phyloP scores from a whole-genome alignment of 129 eudicot genomes.

The Helianthus tuberosus region DNA sequence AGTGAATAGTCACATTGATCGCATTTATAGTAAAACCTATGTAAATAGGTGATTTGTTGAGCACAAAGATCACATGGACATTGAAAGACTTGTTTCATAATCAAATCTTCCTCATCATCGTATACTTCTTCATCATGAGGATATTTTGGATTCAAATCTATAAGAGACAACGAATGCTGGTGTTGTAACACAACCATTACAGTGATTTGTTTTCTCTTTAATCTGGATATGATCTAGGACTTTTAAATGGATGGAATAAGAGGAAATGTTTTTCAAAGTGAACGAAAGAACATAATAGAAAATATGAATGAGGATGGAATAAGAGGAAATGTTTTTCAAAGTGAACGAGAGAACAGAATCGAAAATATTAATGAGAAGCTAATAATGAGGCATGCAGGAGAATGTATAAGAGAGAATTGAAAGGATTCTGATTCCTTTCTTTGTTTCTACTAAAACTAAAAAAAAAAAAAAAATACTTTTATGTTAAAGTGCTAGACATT shows the following conservation, averaged over 20 bases:
- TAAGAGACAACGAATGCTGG: conserved; percentile 1
- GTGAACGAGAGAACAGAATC: background rate
- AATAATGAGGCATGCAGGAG: background rate
- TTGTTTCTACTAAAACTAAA: too few species aligned
- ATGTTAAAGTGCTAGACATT: too few species aligned
- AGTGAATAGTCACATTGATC: background rate
- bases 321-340: background rate
- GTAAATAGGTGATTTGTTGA: background rate
- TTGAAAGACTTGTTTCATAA: background rate
- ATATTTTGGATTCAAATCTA: conserved; percentile 14
- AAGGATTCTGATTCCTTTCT: too few species aligned
- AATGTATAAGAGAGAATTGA: background rate
- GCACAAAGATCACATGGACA: background rate
- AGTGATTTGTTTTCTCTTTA: too few species aligned
- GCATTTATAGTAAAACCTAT: background rate
- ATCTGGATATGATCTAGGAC: background rate
- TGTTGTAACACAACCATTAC: conserved; percentile 7
- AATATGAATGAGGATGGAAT: too few species aligned
- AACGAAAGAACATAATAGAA: too few species aligned
- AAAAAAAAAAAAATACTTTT: too few species aligned
- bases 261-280: too few species aligned
- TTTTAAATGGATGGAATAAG: too few species aligned
- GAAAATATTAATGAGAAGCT: background rate
- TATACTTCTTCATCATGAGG: conserved; percentile 11
- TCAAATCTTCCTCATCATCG: conserved; percentile 13